Conservation (phyloP, 345 rosid genomes). For the Sisymbrium altissimum region DNA sequence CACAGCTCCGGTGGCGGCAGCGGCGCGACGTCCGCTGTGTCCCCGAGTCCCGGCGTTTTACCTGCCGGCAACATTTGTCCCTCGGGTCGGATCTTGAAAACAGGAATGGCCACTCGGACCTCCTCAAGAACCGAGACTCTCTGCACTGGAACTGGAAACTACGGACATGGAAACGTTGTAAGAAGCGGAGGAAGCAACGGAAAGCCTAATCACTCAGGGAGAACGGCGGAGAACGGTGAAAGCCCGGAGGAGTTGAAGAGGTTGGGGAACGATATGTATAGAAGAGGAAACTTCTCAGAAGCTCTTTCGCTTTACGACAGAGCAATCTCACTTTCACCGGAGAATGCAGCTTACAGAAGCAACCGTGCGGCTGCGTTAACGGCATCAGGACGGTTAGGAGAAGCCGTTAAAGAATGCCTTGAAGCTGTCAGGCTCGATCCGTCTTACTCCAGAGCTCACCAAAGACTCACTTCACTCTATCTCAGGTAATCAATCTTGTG, state of each 20-base stretch:
- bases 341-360: constrained; percentile 66
- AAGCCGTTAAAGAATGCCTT: constrained; percentile 83
- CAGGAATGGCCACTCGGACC: constrained; percentile 47
- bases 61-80: constrained; percentile 91
- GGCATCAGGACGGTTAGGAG: constrained; percentile 59
- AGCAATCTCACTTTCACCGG: constrained; percentile 73
- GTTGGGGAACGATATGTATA: constrained; percentile 76
- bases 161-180: constrained; percentile 89
- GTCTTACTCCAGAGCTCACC: constrained; percentile 69
- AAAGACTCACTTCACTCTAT: constrained; percentile 72
- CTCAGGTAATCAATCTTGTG: constrained; percentile 43
- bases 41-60: constrained; percentile 43
- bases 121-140: constrained; percentile 55
- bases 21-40: constrained; percentile 34
- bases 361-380: constrained; percentile 91
- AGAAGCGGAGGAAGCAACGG: constrained; percentile 36
- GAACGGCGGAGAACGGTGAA: constrained; percentile 40
- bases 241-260: constrained; percentile 79
- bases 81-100: constrained; percentile 79
- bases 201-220: constrained; percentile 41
- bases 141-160: constrained; percentile 74
- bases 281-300: constrained; percentile 62
- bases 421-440: constrained; percentile 83
- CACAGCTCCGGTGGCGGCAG: constrained; percentile 4
- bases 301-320: constrained; percentile 70